Evolutionary conservation across 2,329 filamentous ascomycete species (phyloP).

Genomic region (Calonectria pseudoreteaudii): DNA sequence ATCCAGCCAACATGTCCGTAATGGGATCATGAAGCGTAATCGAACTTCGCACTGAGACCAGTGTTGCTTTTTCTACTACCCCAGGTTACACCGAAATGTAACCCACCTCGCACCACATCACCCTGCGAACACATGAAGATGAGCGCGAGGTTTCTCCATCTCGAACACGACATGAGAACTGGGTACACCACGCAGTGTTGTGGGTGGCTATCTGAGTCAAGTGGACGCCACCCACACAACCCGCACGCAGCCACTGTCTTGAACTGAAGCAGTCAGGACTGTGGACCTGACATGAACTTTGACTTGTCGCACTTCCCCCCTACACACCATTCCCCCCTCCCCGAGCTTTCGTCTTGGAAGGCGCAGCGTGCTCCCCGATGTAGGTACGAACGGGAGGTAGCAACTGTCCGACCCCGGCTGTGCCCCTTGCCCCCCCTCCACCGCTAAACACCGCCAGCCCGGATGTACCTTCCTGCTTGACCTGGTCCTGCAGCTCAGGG

Average conservation of each 20-base stretch:
- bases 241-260: slow-evolving; percentile 1
- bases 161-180: slow-evolving; percentile 8
- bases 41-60: not conserved
- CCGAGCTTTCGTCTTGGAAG: not conserved
- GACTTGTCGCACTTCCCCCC: slow-evolving; percentile 1
- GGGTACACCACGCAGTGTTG: not conserved
- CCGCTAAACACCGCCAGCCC: not conserved
- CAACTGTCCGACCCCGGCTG: not conserved
- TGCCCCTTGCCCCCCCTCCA: slow-evolving; percentile 8
- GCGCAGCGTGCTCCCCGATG: not conserved
- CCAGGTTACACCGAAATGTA: not conserved
- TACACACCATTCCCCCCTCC: not conserved
- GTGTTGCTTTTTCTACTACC: slow-evolving; percentile 22
- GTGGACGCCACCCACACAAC: slow-evolving; percentile 16
- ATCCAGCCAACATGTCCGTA: not conserved
- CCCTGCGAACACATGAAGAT: slow-evolving; percentile 22
- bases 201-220: slow-evolving; percentile 2
- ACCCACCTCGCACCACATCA: slow-evolving; percentile 8
- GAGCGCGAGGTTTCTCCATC: slow-evolving; percentile 17
- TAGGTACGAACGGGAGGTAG: not conserved
- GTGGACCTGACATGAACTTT: slow-evolving; percentile 6
- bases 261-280: slow-evolving; percentile 13
- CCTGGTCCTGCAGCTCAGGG: not conserved
- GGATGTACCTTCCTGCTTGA: not conserved
- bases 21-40: not conserved